phyloP scores from a whole-genome alignment of 768 basidiomycete species.

The Psilocybe subaeruginosa region DNA sequence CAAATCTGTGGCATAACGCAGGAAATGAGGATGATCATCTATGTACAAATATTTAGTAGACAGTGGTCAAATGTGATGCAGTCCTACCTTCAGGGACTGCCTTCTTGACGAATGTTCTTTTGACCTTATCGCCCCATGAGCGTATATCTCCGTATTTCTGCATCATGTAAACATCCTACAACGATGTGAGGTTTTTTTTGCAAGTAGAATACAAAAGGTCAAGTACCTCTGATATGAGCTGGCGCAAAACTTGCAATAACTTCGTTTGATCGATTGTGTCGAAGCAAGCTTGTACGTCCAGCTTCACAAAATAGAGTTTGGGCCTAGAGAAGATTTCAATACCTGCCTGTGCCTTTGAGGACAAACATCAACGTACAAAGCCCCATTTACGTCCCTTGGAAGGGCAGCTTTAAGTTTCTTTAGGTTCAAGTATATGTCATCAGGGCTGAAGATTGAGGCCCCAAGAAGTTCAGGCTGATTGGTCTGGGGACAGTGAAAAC shows the following conservation, averaged over 20 bases:
- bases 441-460: conserved; percentile 79
- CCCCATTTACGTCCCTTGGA: conserved; percentile 40
- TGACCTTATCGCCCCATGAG: conserved; percentile 56
- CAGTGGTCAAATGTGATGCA: not conserved
- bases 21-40: conserved; percentile 83
- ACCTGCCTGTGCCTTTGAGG: not conserved
- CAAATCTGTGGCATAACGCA: conserved; percentile 67
- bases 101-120: conserved; percentile 57
- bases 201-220: not conserved
- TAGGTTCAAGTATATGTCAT: conserved; percentile 79
- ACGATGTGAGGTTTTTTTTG: not conserved
- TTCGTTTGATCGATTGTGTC: conserved; percentile 93
- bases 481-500: conserved; percentile 44
- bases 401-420: conserved; percentile 69
- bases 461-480: conserved; percentile 68
- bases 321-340: conserved; percentile 54
- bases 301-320: conserved; percentile 92
- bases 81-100: conserved; percentile 67
- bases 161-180: conserved; percentile 72
- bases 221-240: conserved; percentile 72
- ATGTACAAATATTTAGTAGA: not conserved
- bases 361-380: conserved; percentile 44
- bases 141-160: conserved; percentile 72
- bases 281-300: conserved; percentile 95
- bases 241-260: conserved; percentile 73